Conservation (phyloP, 371 early-diverging fungal species). For the Mortierella sp. region DNA sequence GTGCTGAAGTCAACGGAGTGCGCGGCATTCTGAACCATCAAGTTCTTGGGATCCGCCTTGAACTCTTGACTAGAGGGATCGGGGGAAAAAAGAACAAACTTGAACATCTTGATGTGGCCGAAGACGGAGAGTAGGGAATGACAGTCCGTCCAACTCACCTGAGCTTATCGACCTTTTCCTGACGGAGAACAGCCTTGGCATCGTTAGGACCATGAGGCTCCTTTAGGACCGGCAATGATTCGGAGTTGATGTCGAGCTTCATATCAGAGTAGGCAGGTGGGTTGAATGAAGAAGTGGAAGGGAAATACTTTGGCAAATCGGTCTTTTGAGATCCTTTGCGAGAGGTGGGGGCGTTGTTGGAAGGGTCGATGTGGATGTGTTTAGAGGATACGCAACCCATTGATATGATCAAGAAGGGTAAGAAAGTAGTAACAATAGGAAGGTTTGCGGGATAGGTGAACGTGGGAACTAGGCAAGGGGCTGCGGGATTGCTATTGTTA, state of each 20-base stretch:
- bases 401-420: not conserved
- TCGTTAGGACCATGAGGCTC: slow-evolving; percentile 43
- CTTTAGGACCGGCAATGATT: slow-evolving; percentile 26
- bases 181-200: slow-evolving; percentile 33
- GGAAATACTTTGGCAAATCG: slow-evolving; percentile 11
- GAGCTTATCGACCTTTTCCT: slow-evolving; percentile 19
- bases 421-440: not conserved
- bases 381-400: slow-evolving; percentile 53
- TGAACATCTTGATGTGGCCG: not conserved
- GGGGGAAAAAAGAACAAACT: slow-evolving; percentile 17
- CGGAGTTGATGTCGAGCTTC: slow-evolving; percentile 27
- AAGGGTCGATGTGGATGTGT: slow-evolving; percentile 28
- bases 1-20: slow-evolving; percentile 66
- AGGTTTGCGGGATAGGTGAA: not conserved
- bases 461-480: no score
- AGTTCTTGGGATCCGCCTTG: slow-evolving; percentile 73
- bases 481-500: no score
- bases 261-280: slow-evolving; percentile 48
- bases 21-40: slow-evolving; percentile 73
- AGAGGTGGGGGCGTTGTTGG: slow-evolving; percentile 25
- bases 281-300: slow-evolving; percentile 16
- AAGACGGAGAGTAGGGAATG: not conserved
- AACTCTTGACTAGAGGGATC: slow-evolving; percentile 63
- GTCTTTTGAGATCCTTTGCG: slow-evolving; percentile 12
- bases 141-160: slow-evolving; percentile 21